Base-by-base conservation (phyloP, 495 filamentous ascomycete species). In the Massariosphaeria phaeospora region DNA sequence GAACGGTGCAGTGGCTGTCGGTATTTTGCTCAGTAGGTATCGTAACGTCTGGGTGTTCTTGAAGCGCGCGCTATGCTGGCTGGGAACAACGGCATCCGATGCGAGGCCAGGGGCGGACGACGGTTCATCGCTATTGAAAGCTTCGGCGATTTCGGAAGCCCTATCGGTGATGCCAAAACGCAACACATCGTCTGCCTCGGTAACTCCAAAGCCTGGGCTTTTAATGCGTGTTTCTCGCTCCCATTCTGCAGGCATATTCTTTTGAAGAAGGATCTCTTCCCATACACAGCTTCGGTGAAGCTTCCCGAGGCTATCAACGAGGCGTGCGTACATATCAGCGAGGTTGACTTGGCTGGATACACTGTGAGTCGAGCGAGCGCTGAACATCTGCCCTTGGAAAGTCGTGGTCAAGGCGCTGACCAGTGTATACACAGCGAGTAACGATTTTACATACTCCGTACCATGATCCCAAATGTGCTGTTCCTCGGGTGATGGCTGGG, bases 241-340 rank as follows among this genome's bases (percentile, higher is more conserved):
- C 81, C 83, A 88, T 29, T 77, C 72, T 15, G 80, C 74, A 1
- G 86, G 84, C 47, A 86, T 78, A 36, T 69, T 75, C 60, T 82
- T 81, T 63, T 84, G 78, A 18, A 96, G 70, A 0, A 84, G 64
- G 26, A 88, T 86, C 53, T 91, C 87, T 67, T 98, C 94, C 75
- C 84, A 84, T 20, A 93, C 75, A 52, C 89, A 86, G 42, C 81
- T 80, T 25, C 85, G 81, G 52, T 94, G 79, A 25, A 98, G 73
- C 24, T 79, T 78, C 8, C 89, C 89, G 13, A 97, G 76, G 27
- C 79, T 79, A 39, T 79, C 75, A 36, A 91, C 75, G 17, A 95
- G 71, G 20, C 72, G 67, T 31, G 75, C 71, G 66, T 93, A 95
- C 54, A 84, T 81, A 67, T 96, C 90, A 20, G 83, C 83, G 35